Evolutionary conservation across 2,329 filamentous ascomycete species (phyloP).

Genomic region (Epichloe sp.): DNA sequence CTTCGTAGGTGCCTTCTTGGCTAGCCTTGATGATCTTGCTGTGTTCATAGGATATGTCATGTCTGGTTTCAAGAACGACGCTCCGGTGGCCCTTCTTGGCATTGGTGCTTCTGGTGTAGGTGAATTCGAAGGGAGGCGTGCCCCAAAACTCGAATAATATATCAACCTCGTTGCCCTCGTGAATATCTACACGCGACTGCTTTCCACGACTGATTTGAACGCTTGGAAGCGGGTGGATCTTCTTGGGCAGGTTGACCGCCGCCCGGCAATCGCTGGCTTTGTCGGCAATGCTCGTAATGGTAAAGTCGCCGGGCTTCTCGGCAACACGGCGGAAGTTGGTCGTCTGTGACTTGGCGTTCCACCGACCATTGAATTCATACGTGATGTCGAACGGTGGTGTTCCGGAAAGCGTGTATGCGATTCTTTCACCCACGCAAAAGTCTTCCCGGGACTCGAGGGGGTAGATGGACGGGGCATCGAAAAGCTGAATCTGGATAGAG

Average conservation of each 20-base stretch:
- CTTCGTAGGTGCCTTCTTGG: conserved; percentile 94
- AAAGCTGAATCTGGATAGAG: conserved; percentile 80
- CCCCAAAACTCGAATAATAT: conserved; percentile 93
- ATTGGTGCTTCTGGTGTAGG: conserved; percentile 85
- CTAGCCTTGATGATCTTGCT: conserved; percentile 71
- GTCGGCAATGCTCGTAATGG: conserved; percentile 76
- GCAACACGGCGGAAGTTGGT: conserved; percentile 89
- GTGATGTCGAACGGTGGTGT: conserved; percentile 85
- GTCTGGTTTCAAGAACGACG: conserved; percentile 76
- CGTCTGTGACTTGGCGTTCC: conserved; percentile 65
- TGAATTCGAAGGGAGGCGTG: conserved; percentile 93
- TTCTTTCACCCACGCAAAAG: conserved; percentile 90
- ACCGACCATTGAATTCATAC: conserved; percentile 75
- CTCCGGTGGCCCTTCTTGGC: conserved; percentile 65
- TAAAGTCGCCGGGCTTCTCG: conserved; percentile 79
- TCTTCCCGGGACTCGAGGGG: conserved; percentile 72
- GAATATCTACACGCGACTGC: conserved; percentile 76
- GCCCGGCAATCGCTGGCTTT: conserved; percentile 80
- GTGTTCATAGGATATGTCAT: conserved; percentile 72
- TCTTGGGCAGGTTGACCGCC: conserved; percentile 62
- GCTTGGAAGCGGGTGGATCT: conserved; percentile 82
- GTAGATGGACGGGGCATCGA: conserved; percentile 83
- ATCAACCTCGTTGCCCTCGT: conserved; percentile 88
- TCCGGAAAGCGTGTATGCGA: conserved; percentile 83
- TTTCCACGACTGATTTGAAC: conserved; percentile 80